Base-by-base conservation (phyloP, 1,284 basidiomycete species). In the Papiliotrema nemorosa region DNA sequence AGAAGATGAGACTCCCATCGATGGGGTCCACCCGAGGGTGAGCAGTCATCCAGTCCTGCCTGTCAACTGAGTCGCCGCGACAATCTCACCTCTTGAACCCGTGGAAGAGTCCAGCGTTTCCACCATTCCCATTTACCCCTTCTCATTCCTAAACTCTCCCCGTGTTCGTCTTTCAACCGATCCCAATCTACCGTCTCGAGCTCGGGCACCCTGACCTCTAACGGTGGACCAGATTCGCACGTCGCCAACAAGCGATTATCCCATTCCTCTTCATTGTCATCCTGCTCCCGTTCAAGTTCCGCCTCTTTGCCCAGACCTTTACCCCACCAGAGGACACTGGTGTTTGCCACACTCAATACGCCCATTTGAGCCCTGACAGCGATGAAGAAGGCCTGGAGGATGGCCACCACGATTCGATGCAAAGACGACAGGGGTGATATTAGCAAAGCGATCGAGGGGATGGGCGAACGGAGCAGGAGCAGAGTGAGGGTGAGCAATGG, bases 371-470 rank as follows among this genome's bases (percentile, higher is more conserved):
- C 60, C 25, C 62, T 39, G 21, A 73, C 18, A 12, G 63, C 67
- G 42, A 74, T 60, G 37, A 72, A 71, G 27, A 76, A 64, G 0
- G 75, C 72, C 34, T 77, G 69, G 3, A 77, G 26, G 44, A 79
- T 73, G 20, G 75, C 66, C 16, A 55, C 50, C n/a, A 76, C 48
- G 46, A 78, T 60, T 16, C 66, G 59, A 38, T 71, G 67, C 4
- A 78, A 50, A 1, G 69, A 68, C 3, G 68, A 67, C 22, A 74
- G 60, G 0, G 77, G 76, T n/a, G 75, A 74, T 45, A 78, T 73
- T 33, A 79, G 70, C 9, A 77, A 72, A 3, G 78, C 72, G 42
- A 79, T 79, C 13, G 76, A 78, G 0, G 78, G 78, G 10, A 79
- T 60, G 22, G 77, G 67, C 1, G 77, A 75, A 18, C 62, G 52